These are phyloP conservation scores for Globisporangium abappressorium DNA, from an alignment of 352 stramenopile species.

Conservation along the genomic window DNA sequence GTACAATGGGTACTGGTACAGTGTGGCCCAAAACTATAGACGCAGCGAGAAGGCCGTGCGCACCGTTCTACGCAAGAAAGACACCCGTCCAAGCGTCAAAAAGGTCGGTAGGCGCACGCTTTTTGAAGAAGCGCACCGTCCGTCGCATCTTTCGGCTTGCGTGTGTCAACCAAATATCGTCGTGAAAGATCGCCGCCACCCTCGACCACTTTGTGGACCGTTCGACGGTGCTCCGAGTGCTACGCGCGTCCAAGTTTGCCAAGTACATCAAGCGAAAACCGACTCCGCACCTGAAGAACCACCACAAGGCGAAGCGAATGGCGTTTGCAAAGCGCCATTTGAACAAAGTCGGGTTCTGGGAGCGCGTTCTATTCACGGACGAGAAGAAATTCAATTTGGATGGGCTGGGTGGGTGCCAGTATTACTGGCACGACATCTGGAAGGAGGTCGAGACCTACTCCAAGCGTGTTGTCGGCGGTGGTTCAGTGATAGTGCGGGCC, in stretches of 20 bases:
- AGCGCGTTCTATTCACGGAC: background rate
- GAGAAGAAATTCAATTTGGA: slow-evolving; percentile 1
- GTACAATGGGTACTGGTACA: too few species aligned
- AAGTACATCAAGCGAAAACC: background rate
- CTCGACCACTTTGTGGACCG: background rate
- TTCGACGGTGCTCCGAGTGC: background rate
- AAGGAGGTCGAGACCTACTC: background rate
- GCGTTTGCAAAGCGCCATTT: background rate
- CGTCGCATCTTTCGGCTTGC: background rate
- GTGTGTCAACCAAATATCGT: background rate
- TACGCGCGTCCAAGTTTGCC: background rate
- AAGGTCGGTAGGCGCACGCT: background rate
- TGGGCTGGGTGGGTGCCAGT: background rate
- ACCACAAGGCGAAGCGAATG: background rate
- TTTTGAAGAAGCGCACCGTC: background rate
- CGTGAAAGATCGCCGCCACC: background rate
- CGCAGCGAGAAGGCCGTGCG: background rate
- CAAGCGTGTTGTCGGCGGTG: background rate
- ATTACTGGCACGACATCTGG: background rate
- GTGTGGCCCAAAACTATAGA: too few species aligned
- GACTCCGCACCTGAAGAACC: background rate
- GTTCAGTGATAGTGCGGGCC: background rate
- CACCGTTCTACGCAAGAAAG: background rate
- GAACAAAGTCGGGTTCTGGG: background rate
- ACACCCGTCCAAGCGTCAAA: background rate